phyloP scores from a whole-genome alignment of 805 yeast species.

The Millerago galiae region DNA sequence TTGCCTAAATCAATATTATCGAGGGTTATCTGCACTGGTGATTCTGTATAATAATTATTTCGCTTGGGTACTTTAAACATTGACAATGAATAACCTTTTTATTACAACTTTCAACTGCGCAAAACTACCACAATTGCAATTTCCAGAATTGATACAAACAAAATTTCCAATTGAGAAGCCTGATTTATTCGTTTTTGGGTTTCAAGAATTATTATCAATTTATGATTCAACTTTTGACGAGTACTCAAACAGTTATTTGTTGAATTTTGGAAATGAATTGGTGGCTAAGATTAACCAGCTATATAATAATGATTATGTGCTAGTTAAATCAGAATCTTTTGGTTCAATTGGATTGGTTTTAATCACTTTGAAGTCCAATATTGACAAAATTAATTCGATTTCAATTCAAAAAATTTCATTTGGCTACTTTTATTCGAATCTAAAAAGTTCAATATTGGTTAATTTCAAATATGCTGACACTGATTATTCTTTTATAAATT shows the following conservation, averaged over 20 bases:
- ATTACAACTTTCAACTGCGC: constrained; percentile 50
- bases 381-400: constrained; percentile 4
- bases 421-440: constrained; percentile 54
- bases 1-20: too few species aligned
- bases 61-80: not conserved
- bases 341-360: constrained; percentile 57
- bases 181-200: constrained; percentile 52
- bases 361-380: not conserved
- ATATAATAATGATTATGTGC: constrained; percentile 33
- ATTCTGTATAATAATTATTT: not conserved
- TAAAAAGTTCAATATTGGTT: constrained; percentile 72
- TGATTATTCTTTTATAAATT: constrained; percentile 52
- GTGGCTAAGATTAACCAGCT: constrained; percentile 28
- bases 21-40: not conserved
- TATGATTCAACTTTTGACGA: constrained; percentile 45
- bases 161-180: constrained; percentile 37
- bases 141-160: constrained; percentile 21
- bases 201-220: constrained; percentile 57
- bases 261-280: constrained; percentile 30
- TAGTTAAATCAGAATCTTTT: constrained; percentile 36
- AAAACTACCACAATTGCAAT: constrained; percentile 33
- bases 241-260: constrained; percentile 31
- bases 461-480: constrained; percentile 33
- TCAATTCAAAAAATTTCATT: constrained; percentile 31
- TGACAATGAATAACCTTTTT: constrained; percentile 11